phyloP scores from a whole-genome alignment of 306 rosid genomes.

The Medicago ruthenica region DNA sequence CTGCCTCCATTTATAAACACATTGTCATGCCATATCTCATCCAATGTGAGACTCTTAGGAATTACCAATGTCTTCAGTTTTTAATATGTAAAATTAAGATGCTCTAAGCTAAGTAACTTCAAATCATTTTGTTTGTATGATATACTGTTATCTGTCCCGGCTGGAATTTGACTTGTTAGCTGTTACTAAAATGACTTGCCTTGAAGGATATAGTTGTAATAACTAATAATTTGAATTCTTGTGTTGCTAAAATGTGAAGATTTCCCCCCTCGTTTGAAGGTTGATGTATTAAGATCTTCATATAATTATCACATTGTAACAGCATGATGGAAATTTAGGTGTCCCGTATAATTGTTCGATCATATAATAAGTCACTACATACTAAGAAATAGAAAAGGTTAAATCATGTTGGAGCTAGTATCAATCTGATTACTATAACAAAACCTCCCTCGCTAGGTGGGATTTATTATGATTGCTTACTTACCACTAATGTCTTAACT shows the following conservation, averaged over 20 bases:
- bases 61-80: slow-evolving; percentile 5
- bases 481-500: background rate
- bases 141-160: slow-evolving; percentile 9
- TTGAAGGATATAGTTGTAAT: background rate
- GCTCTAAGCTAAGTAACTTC: slow-evolving; percentile 1
- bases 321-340: background rate
- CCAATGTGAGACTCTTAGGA: too few relatives aligned
- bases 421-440: background rate
- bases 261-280: background rate
- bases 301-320: background rate
- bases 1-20: too few relatives aligned
- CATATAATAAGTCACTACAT: slow-evolving; percentile 4
- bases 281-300: background rate
- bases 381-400: background rate
- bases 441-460: background rate
- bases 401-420: background rate
- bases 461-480: background rate
- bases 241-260: slow-evolving; percentile 7
- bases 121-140: slow-evolving; percentile 3
- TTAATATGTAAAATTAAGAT: background rate
- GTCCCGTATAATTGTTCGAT: background rate
- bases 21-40: too few relatives aligned
- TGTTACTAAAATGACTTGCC: slow-evolving; percentile 13
- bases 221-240: background rate
- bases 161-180: slow-evolving; percentile 18